Evolutionary conservation across 2,329 filamentous ascomycete species (phyloP), one percentile per base, ranked within the genome.

Genomic region (Cladosporium cucumerinum): DNA sequence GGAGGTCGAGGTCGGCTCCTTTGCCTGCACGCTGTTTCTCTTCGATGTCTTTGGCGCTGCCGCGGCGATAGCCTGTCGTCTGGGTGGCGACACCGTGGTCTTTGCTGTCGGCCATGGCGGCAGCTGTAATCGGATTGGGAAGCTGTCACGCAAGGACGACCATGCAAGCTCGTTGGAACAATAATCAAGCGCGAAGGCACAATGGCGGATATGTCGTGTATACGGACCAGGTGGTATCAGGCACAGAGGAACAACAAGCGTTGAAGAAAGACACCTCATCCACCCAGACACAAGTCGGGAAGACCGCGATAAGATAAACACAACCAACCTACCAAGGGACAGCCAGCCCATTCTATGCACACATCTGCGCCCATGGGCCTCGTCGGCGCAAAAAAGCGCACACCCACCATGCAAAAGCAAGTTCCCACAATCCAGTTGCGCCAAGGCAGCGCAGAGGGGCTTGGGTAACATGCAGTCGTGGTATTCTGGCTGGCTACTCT

Each of bases 21-120:
- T 26, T 58, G 36, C 62, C 62, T 12, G 48, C n/a, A 32, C 54
- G 54, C 14, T 64, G 54, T 25, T 64, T 64, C 54, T 64, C 62
- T 39, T 36, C 54, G 39, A 57, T 52, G 16, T 57, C 61, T 36
- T 64, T 58, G 25, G 23, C 30, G 62, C 54, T 57, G 48, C 62
- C 54, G 14, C 43, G 54, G 30, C 30, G 39, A 30, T 58, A 64
- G 43, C 62, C 62, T 23, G 62, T 32, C 1, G 62, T 58, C 46
- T 64, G 62, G 16, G 62, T 52, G 14, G 54, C 62, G 23, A 64
- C 62, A 18, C 34, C 62, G 46, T 49, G 55, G 43, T 59, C 54
- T 23, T 64, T 64, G 54, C 28, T 39, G 62, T 51, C 43, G 28
- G 62, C 46, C 62, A 64, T 64, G 36, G 32, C 14, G 6, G 30